These are phyloP conservation scores for Aspergillus homomorphus DNA, from an alignment of 495 filamentous ascomycete species.

Conservation along the genomic window DNA sequence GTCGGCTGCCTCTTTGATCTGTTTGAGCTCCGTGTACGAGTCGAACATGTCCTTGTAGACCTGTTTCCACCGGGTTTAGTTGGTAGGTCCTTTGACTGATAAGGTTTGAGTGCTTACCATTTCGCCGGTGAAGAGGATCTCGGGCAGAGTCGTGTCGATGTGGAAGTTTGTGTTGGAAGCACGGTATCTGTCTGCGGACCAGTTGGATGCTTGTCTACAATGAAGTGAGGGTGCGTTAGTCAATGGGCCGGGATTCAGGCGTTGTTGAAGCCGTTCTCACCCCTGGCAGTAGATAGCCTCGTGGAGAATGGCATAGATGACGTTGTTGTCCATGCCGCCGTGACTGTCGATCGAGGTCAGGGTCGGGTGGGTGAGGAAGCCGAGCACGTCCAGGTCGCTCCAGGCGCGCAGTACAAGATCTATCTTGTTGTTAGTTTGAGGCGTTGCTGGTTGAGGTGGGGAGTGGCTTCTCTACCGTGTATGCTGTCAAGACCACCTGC, in stretches of 20 bases:
- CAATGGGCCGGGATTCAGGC: not conserved
- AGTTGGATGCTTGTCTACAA: constrained; percentile 51
- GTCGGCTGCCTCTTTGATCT: constrained; percentile 63
- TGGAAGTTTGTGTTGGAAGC: constrained; percentile 41
- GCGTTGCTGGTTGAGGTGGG: not conserved
- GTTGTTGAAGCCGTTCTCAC: constrained; percentile 24
- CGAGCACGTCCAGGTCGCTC: constrained; percentile 68
- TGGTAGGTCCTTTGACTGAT: constrained; percentile 8
- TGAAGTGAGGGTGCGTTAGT: constrained; percentile 15
- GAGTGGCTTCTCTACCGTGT: constrained; percentile 46
- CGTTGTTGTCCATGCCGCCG: constrained; percentile 65
- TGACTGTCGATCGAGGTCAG: constrained; percentile 62
- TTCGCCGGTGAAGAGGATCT: constrained; percentile 82
- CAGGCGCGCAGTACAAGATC: constrained; percentile 66
- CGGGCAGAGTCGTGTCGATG: constrained; percentile 45
- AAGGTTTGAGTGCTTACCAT: constrained; percentile 52
- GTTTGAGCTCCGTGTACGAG: constrained; percentile 65
- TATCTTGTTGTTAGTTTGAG: constrained; percentile 19
- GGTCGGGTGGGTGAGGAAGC: constrained; percentile 67
- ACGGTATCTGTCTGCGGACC: constrained; percentile 59
- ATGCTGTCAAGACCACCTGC: constrained; percentile 63
- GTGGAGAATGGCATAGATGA: constrained; percentile 83
- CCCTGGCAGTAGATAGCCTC: constrained; percentile 78
- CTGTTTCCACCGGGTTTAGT: too few relatives aligned
- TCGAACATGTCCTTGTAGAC: constrained; percentile 80